Evolutionary conservation across 306 rosid species (phyloP), one percentile per base, ranked within the genome.

Genomic region (Medicago ruthenica): DNA sequence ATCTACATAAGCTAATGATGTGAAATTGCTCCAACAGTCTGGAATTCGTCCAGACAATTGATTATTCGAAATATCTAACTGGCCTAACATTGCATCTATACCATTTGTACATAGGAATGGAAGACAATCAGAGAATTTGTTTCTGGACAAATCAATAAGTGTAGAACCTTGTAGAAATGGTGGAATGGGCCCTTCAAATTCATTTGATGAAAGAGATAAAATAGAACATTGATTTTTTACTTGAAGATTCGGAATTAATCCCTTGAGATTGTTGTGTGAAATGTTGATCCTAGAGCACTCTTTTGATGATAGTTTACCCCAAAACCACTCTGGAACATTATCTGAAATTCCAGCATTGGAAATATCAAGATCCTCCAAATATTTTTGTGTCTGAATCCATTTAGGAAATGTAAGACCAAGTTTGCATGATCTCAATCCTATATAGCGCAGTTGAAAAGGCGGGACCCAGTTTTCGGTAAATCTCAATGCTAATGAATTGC

Each of bases 131-230:
- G 82, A 73, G 5, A 82, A 73, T 13, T 73, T 82, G 17, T 78
- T 78, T 4, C 12, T 39, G 5, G 82, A 78, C 14, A 82, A 0
- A 36, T 82, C 69, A 27, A 82, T 53, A 5, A 5, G n/a, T n/a
- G n/a, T n/a, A n/a, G 54, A 63, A 24, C 37, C 10, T 8, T 55
- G n/a, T 0, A 78, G 14, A 67, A 67, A 78, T 13, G 31, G 31
- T 21, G 50, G 78, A 42, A 79, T 24, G 2, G 66, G 11, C 0
- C 85, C 85, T 67, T 51, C 58, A 51, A 51, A 51, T 51, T 51
- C 21, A 51, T 51, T 51, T 51, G 22, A n/a, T 51, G 58, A n/a
- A 17, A 51, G 58, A 7, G 1, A n/a, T 51, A 51, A n/a, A 16
- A 0, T 0, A 6, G 9, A 1, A 16, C 21, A 51, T 1, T n/a